Conservation (phyloP, 1,139 yeast genomes). For the Williopsis jadinii region DNA sequence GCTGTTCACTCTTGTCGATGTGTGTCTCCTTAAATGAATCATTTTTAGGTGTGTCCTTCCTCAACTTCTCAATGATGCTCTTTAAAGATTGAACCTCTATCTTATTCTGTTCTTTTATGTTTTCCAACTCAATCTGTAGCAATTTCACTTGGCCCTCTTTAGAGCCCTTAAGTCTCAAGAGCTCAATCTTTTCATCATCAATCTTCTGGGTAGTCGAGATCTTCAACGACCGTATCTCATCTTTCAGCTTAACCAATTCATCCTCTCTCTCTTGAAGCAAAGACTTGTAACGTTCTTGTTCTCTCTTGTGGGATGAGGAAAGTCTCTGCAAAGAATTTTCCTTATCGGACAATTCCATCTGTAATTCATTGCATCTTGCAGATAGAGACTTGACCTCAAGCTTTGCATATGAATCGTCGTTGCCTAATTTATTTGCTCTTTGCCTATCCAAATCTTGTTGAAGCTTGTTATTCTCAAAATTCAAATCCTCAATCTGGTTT, state of each 20-base stretch:
- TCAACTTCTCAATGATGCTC: constrained; percentile 13
- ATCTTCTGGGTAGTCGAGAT: constrained; percentile 21
- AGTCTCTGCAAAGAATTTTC: constrained; percentile 10
- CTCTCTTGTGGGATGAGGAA: constrained; percentile 10
- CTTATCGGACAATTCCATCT: constrained; percentile 16
- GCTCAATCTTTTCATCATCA: constrained; percentile 30
- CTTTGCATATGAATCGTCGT: constrained; percentile 15
- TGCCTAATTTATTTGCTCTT: constrained; percentile 8
- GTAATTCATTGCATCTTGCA: constrained; percentile 17
- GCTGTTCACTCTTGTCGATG: constrained; percentile 7
- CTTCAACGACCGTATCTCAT: constrained; percentile 21
- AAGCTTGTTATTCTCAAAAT: constrained; percentile 17
- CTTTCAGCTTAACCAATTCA: constrained; percentile 26
- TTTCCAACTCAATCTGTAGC: constrained; percentile 32
- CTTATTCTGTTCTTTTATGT: constrained; percentile 26
- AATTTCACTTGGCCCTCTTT: constrained; percentile 32
- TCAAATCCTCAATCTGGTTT: constrained; percentile 14
- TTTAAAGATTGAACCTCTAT: constrained; percentile 28
- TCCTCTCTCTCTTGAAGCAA: constrained; percentile 30
- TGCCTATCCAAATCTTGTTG: constrained; percentile 12
- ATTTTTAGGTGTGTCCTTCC: constrained; percentile 7
- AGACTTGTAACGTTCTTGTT: constrained; percentile 25
- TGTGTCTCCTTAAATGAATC: not conserved
- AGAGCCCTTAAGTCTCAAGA: constrained; percentile 27
- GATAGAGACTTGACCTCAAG: constrained; percentile 18